These are phyloP conservation scores for Typha latifolia DNA, from an alignment of 176 grass and related monocot genomes.

Conservation along the genomic window DNA sequence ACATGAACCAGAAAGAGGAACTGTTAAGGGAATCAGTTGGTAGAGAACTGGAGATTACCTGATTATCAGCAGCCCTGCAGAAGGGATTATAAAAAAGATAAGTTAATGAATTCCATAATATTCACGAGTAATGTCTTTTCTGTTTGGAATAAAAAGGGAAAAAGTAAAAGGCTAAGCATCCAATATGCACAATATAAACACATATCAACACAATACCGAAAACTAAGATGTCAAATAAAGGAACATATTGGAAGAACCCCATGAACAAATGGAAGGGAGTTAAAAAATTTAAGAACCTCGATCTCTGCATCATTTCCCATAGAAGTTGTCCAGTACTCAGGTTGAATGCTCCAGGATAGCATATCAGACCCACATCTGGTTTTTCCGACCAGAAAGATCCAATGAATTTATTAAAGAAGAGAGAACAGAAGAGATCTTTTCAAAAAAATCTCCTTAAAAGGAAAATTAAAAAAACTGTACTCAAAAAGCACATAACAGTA, in stretches of 20 bases:
- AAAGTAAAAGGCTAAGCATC: background rate
- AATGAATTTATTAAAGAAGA: background rate
- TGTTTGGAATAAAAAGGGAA: no score
- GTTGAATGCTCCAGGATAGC: slow-evolving; percentile 68
- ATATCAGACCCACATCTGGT: slow-evolving; percentile 50
- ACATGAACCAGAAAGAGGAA: background rate
- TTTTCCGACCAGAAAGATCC: background rate
- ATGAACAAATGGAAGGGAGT: background rate
- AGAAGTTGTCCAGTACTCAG: slow-evolving; percentile 54
- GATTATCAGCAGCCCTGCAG: slow-evolving; percentile 51
- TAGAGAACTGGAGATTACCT: slow-evolving; percentile 23
- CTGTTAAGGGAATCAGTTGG: background rate
- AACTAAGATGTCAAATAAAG: background rate
- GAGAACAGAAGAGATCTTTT: no score
- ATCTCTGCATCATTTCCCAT: slow-evolving; percentile 76
- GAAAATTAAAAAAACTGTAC: no score
- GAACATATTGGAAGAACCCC: background rate
- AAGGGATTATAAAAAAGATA: background rate
- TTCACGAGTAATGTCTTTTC: background rate
- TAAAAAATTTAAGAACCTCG: slow-evolving; percentile 31
- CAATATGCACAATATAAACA: background rate
- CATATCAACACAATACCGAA: background rate
- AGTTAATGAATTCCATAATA: background rate
- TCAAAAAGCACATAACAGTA: no score
- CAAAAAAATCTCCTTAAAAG: no score